Base-by-base conservation (phyloP, 108 stramenopile genomes). In the Discostella stelligeroides region DNA sequence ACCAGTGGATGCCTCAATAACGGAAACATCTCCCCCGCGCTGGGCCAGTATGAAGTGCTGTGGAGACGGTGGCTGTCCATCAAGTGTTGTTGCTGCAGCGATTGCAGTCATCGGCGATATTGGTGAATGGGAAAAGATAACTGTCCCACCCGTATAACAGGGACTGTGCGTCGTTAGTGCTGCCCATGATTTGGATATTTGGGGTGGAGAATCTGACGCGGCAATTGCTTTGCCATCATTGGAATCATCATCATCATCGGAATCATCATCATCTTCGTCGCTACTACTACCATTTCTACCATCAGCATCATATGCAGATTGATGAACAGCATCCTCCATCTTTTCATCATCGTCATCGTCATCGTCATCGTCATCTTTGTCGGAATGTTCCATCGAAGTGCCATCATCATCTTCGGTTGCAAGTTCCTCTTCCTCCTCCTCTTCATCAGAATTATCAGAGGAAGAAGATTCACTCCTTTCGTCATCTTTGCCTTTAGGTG, bases 161-260 rank as follows among this genome's bases (percentile, higher is more conserved):
- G 89, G 90, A 15, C 84, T 82, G 71, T 92, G 93, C 7, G 89
- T 85, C 2, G 82, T 73, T 2, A 66, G 59, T 29, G 82, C 69
- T 10, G 86, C 38, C 93, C 93, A 95, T 2, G 90, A 92, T 85
- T 90, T 95, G n/a, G 93, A 95, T 40, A 94, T 72, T 42, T 70
- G 57, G 25, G 73, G 74, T 21, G 72, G 72, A 23, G 69, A 41
- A 24, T 30, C 1, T 11, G 73, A 27, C 15, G 63, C 49, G 43
- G 28, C 17, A 13, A 34, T 64, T 14, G 65, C 40, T 9, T 43
- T 45, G 29, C 17, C 58, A 59, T 80, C 73, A 24, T n/a, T n/a
- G n/a, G n/a, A n/a, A n/a, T 75, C 53, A 46, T 61, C 68, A 28
- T 45, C 39, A 57, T 68, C 67, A 53, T 80, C 42, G 14, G 58